Evolutionary conservation across 805 yeast species (phyloP).

Genomic region (Yamadazyma ubonensis): DNA sequence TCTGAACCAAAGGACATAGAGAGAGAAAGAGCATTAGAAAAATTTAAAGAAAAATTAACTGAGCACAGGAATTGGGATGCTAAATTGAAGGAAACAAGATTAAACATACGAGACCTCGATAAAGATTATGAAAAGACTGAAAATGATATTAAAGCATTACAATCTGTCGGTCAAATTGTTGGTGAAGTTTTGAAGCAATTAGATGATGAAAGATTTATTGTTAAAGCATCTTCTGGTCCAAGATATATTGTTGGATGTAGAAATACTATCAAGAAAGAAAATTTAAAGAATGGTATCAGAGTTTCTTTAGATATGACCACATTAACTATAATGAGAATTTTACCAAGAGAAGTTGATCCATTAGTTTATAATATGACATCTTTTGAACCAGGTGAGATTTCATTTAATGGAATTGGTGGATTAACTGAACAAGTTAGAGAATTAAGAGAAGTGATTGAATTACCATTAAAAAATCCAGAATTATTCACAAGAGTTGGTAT

Average conservation of each 20-base stretch:
- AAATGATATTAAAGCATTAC: conserved; percentile 94
- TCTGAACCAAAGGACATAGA: conserved; percentile 45
- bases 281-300: conserved; percentile 87
- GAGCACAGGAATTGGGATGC: conserved; percentile 97
- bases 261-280: conserved; percentile 81
- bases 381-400: conserved; percentile 95
- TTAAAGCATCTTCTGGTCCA: conserved; percentile 96
- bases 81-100: conserved; percentile 76
- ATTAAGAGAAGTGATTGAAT: conserved; percentile 93
- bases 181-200: conserved; percentile 96
- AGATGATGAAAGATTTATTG: conserved; percentile 92
- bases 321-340: conserved; percentile 91
- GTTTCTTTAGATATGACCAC: conserved; percentile 98
- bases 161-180: conserved; percentile 93
- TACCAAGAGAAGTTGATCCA: conserved; percentile 98
- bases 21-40: conserved; percentile 72
- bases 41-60: conserved; percentile 78
- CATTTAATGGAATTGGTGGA: conserved; percentile 96
- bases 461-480: conserved; percentile 96
- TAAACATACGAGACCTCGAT: conserved; percentile 80
- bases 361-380: conserved; percentile 97
- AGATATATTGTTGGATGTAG: conserved; percentile 97
- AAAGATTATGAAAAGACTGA: conserved; percentile 89
- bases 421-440: conserved; percentile 93
- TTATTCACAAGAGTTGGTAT: conserved; percentile 93